Evolutionary conservation across 306 rosid genomes (phyloP), one percentile per base, ranked within the genome.

Genomic region (Quercus alba): DNA sequence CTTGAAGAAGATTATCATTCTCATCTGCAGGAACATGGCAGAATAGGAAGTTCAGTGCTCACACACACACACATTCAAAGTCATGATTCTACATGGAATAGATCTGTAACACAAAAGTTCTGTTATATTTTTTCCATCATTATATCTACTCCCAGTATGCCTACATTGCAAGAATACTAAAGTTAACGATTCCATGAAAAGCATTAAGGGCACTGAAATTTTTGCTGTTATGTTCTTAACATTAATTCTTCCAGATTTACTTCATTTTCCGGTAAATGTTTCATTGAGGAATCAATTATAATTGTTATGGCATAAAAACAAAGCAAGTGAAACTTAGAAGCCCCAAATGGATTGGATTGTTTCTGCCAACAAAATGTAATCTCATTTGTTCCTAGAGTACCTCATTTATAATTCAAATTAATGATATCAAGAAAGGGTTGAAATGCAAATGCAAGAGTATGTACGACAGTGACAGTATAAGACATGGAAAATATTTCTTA

Each of bases 1-100:
- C 89, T 75, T 82, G 84, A 82, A 85, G 83, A 80, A 94, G 97
- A 80, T 73, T 78, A 51, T 89, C 90, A 69, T 89, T 83, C 85
- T 87, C 97, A 68, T 87, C 98, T 85, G 87, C 83, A 82, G 78
- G 44, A 79, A 64, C 81, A 75, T 38, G 35, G 26, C 23, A 55
- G 62, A 15, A 75, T 26, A 51, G 25, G 70, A 44, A 80, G 70
- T 52, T 78, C 75, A 77, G 71, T 51, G 30, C 51, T 80, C 73
- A 71, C 64, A 63, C 74, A 70, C 70, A 62, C 56, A 15, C 25
- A 49, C 26, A 75, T 66, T n/a, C 8, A 28, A 62, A 31, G 28
- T 26, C 69, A 25, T 28, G 38, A 25, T 62, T 59, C 41, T 63
- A 15, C 41, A 28, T 13, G 41, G 12, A 28, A 63, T 63, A 28